These are phyloP conservation scores for Sungouiella blattae DNA, from an alignment of 805 yeast genomes.

Conservation along the genomic window DNA sequence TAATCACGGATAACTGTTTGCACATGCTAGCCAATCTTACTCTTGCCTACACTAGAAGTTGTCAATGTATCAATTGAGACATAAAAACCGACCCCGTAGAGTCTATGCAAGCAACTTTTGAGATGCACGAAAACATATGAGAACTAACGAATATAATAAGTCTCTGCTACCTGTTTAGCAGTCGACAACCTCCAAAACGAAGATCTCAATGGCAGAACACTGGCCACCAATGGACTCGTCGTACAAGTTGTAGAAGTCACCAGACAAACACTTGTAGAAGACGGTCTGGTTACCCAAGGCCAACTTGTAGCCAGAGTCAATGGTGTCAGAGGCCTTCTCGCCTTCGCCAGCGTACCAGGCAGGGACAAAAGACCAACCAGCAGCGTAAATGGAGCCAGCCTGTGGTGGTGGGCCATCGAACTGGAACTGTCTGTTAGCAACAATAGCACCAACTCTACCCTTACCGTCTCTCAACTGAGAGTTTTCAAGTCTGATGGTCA, in stretches of 20 bases:
- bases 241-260: slow-evolving; percentile 71
- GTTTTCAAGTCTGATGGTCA: slow-evolving; percentile 48
- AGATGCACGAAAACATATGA: background rate
- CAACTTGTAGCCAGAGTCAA: slow-evolving; percentile 6
- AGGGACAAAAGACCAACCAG: slow-evolving; percentile 6
- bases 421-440: slow-evolving; percentile 10
- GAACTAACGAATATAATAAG: background rate
- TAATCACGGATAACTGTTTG: too few species aligned
- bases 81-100: too few species aligned
- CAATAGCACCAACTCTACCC: slow-evolving; percentile 8
- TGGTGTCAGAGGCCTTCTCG: slow-evolving; percentile 4
- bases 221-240: slow-evolving; percentile 57
- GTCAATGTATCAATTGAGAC: too few species aligned
- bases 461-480: slow-evolving; percentile 5
- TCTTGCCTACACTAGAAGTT: too few species aligned
- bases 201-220: slow-evolving; percentile 35
- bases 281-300: slow-evolving; percentile 58
- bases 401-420: slow-evolving; percentile 31
- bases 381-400: slow-evolving; percentile 29
- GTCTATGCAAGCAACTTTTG: background rate
- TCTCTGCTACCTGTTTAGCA: background rate
- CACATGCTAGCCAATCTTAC: too few species aligned
- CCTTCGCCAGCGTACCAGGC: slow-evolving; percentile 4
- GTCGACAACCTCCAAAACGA: slow-evolving; percentile 3
- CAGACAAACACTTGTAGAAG: slow-evolving; percentile 71